These are phyloP conservation scores for Leccinum incarnatum DNA, from an alignment of 768 basidiomycete species.

Conservation along the genomic window DNA sequence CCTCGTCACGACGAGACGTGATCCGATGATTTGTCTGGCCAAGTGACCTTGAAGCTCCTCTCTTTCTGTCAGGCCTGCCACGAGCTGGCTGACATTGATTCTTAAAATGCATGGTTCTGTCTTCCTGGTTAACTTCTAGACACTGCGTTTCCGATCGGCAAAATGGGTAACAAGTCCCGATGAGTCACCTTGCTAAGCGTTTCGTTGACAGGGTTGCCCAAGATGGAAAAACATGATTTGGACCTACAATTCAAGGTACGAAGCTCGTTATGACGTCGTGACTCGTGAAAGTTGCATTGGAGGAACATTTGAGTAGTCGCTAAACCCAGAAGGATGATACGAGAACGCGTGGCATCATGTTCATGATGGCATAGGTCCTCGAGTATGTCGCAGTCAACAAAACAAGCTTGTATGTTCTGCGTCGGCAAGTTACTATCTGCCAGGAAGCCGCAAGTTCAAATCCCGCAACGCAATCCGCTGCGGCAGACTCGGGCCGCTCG, in stretches of 20 bases:
- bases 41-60: conserved; percentile 48
- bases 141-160: background rate
- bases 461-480: background rate
- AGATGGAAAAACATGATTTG: background rate
- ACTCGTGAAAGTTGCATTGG: background rate
- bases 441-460: background rate
- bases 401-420: background rate
- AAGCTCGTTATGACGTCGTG: background rate
- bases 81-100: conserved; percentile 32
- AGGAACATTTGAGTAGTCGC: background rate
- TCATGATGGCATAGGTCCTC: background rate
- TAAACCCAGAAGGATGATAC: background rate
- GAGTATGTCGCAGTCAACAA: background rate
- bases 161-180: background rate
- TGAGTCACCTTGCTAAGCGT: background rate
- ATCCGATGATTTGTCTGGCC: conserved; percentile 49
- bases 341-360: background rate
- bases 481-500: background rate
- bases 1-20: conserved; percentile 52
- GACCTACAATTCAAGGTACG: background rate
- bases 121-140: background rate
- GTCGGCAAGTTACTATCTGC: too few species aligned
- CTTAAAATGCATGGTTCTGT: conserved; percentile 9
- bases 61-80: conserved; percentile 37
- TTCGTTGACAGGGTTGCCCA: background rate